Evolutionary conservation across 2,329 filamentous ascomycete species (phyloP), one percentile per base, ranked within the genome.

Genomic region (Aspergillus novofumigatus): DNA sequence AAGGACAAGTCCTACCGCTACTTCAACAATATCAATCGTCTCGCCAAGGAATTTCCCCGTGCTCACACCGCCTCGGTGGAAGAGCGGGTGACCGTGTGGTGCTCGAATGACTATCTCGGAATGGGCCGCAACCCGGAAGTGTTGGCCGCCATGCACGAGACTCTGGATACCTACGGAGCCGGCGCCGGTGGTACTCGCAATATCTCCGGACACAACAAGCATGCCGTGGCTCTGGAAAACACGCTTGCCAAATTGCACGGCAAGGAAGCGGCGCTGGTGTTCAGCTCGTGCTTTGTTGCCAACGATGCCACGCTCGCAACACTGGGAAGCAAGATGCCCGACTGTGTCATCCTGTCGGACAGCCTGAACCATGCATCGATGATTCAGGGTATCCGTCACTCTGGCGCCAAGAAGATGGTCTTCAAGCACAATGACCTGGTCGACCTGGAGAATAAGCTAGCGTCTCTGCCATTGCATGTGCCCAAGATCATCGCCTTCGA

Each of bases 21-120:
- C 81, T 99, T 99, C 82, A 99, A 99, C 83, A 99, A 99, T 81
- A 99, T 99, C 86, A 99, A 99, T 72, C 92, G 94, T 38, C 83
- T 99, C 59, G 94, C 94, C 64, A 91, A 94, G 78, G 91, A 97
- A 63, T 99, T 99, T 62, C 94, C 94, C 29, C 90, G 90, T 63
- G 94, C 94, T 49, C 94, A 99, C 76, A 96, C 95, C 83, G 84
- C 90, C 17, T 86, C 83, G 57, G 84, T 86, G 70, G 87, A 93
- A 58, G 91, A 97, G 64, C 86, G 86, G 53, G 94, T 99, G 57
- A 96, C 93, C 1, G 94, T 99, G 25, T 99, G 94, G 94, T 99
- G 94, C 81, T 95, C 93, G 72, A 99, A 99, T 71, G 94, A 99
- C 75, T 99, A 99, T 75, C 86, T 99, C 20, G 94, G 94, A 66